phyloP scores from a whole-genome alignment of 2,329 filamentous ascomycete genomes.

The Sphaerulina vaccinii region DNA sequence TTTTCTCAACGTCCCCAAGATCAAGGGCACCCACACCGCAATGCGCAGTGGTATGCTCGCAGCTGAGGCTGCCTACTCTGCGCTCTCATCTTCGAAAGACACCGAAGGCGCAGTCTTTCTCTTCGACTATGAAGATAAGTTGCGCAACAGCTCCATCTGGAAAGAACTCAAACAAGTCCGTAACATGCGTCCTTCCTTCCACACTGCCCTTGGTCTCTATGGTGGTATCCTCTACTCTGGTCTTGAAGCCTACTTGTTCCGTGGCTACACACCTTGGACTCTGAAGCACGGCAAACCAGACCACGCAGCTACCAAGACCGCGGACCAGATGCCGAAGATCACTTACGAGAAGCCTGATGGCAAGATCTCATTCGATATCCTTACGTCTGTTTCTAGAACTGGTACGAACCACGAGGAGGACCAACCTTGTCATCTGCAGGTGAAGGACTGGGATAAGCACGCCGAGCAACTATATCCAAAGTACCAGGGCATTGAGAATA shows the following conservation, averaged over 20 bases:
- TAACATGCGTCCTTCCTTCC: conserved; percentile 96
- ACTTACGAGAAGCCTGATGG: conserved; percentile 97
- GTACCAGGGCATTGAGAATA: conserved; percentile 90
- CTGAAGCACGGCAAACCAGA: conserved; percentile 80
- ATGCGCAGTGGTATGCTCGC: conserved; percentile 98
- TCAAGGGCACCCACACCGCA: conserved; percentile 96
- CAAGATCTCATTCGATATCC: conserved; percentile 90
- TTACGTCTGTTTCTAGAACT: conserved; percentile 91
- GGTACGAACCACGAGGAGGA: conserved; percentile 99
- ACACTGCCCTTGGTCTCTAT: conserved; percentile 79
- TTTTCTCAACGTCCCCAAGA: conserved; percentile 96
- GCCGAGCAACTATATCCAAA: conserved; percentile 76
- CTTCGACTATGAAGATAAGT: conserved; percentile 87
- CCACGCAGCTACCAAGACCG: conserved; percentile 73
- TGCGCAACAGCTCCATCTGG: conserved; percentile 87
- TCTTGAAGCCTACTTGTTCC: conserved; percentile 82
- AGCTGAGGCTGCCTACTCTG: conserved; percentile 82
- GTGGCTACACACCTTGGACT: conserved; percentile 87
- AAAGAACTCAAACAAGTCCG: conserved; percentile 90
- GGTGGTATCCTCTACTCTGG: conserved; percentile 92
- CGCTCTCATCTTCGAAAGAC: conserved; percentile 58
- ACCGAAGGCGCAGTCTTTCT: conserved; percentile 74
- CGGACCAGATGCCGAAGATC: conserved; percentile 80
- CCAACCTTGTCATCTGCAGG: conserved; percentile 92
- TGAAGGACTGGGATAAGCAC: conserved; percentile 92